Evolutionary conservation across 2,329 filamentous ascomycete species (phyloP).

Genomic region (Sordariomycetes sp.): DNA sequence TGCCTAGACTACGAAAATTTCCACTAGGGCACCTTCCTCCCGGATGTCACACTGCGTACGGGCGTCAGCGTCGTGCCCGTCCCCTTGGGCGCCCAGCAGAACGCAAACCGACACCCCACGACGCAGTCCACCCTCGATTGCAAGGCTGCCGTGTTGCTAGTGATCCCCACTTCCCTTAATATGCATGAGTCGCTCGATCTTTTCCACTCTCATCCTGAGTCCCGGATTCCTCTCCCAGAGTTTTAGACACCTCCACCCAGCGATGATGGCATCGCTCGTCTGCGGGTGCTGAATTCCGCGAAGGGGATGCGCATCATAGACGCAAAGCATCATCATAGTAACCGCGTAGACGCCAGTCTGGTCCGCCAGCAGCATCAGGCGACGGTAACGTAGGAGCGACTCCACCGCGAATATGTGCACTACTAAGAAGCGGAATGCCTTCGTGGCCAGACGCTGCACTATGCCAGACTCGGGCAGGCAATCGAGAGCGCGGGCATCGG

Average conservation of each 20-base stretch:
- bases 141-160: no score
- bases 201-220: neutral
- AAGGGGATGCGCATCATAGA: conserved; percentile 5
- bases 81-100: no score
- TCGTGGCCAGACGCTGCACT: neutral
- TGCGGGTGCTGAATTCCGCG: conserved; percentile 7
- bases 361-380: conserved; percentile 11
- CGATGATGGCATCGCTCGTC: conserved; percentile 1
- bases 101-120: no score
- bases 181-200: conserved; percentile 2
- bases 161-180: neutral
- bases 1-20: neutral
- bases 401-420: conserved; percentile 9
- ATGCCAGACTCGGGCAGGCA: neutral
- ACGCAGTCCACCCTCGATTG: no score
- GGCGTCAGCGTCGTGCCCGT: no score
- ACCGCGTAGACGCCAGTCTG: conserved; percentile 8
- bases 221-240: conserved; percentile 4
- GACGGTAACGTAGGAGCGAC: conserved; percentile 8
- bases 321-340: conserved; percentile 10
- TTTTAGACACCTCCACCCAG: conserved; percentile 4
- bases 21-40: no score
- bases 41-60: no score
- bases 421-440: conserved; percentile 6
- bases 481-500: neutral